A percentile compares a stretch with the other conserved stretches of the same genome.
phyloP scores from a whole-genome alignment of 106 monocot species.

The Dioscorea alata region DNA sequence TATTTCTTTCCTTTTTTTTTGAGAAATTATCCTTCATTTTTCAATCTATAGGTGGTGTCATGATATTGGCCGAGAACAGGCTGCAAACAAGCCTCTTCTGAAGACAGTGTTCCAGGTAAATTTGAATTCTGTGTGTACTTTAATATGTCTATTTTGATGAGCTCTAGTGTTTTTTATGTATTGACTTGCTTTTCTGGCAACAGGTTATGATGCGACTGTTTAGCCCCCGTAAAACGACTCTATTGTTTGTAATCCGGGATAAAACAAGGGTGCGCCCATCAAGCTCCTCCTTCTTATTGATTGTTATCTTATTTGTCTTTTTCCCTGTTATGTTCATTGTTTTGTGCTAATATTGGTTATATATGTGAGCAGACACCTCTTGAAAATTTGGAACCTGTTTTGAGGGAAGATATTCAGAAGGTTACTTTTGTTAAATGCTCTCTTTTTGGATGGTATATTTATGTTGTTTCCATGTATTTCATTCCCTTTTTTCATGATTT shows the following conservation, averaged over 20 bases:
- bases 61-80: slow-evolving; percentile 98
- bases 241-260: slow-evolving; percentile 95
- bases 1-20: neutral
- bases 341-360: neutral
- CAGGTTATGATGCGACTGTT: slow-evolving; percentile 98
- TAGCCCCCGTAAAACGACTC: slow-evolving; percentile 93
- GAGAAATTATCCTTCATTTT: neutral
- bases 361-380: slow-evolving; percentile 62
- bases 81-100: slow-evolving; percentile 96
- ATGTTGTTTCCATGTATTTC: slow-evolving; percentile 2
- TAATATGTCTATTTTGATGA: too few relatives aligned
- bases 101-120: slow-evolving; percentile 97
- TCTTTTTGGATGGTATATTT: neutral
- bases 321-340: neutral
- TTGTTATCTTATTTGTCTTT: slow-evolving; percentile 4
- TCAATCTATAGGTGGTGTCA: slow-evolving; percentile 84
- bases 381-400: slow-evolving; percentile 83
- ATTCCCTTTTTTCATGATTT: neutral
- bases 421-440: slow-evolving; percentile 17
- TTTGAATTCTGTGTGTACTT: slow-evolving; percentile 3
- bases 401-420: slow-evolving; percentile 98
- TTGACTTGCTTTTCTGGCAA: neutral
- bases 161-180: neutral
- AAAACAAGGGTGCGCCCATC: slow-evolving; percentile 60
- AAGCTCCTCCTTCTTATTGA: neutral